Evolutionary conservation across 2,329 filamentous ascomycete species (phyloP), one percentile per base, ranked within the genome.

Genomic region (Myotisia sp.): DNA sequence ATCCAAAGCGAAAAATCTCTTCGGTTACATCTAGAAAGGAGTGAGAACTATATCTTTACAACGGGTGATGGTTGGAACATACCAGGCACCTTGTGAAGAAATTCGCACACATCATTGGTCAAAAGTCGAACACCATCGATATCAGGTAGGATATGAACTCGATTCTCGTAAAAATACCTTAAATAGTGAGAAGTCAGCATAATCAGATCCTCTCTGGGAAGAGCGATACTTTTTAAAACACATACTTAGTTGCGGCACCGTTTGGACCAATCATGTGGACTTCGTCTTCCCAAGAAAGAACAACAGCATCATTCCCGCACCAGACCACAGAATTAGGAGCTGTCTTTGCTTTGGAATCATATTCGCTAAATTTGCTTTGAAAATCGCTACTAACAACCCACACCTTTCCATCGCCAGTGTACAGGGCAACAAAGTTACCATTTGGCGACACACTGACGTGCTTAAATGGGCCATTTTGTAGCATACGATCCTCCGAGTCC

Each of bases 221-320:
- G n/a, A n/a, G n/a, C n/a, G n/a, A n/a, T n/a, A n/a, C n/a, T n/a
- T n/a, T n/a, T n/a, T 10, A 21, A 4, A 9, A 20, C 31, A 39
- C 52, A 44, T 55, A 70, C 56, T 70, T 76, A 19, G 70, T 74
- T 4, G 79, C 76, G 6, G 79, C 72, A 27, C 83, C 83, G 23
- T 77, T 79, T 0, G 85, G 84, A 0, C 87, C 90, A 40, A 98
- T 79, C 18, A 98, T 69, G 51, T 94, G 90, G 3, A 98, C 78
- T 55, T 98, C 90, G 51, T 98, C 90, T 51, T 95, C 90, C 90
- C 90, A 98, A 0, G 86, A 86, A 47, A 98, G 74, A 18, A 93
- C 74, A 3, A 90, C 80, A 9, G 86, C 84, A 56, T 95, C 87
- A 48, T 90, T 87, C 4, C 90, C 90, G 55, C 90, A 98, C 90